These are phyloP conservation scores for Penicillium sp. DNA, from an alignment of 2,329 filamentous ascomycete genomes.

Conservation along the genomic window DNA sequence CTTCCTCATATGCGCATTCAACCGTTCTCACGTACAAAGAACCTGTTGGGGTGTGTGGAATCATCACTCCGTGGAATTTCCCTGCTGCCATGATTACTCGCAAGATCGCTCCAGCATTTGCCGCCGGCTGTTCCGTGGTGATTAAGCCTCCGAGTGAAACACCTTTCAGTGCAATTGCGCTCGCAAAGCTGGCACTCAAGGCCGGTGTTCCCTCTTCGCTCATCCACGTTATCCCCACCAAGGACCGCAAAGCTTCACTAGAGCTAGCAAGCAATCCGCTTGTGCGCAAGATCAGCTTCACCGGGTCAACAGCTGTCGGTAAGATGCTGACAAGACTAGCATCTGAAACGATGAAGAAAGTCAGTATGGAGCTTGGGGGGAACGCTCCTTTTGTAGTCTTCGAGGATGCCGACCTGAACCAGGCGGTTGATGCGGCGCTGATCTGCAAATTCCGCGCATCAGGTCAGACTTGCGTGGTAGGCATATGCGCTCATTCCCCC, in stretches of 20 bases:
- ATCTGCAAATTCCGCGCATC: conserved; percentile 34
- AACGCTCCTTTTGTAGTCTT: conserved; percentile 62
- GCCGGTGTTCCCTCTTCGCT: conserved; percentile 57
- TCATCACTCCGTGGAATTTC: conserved; percentile 68
- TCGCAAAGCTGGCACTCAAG: conserved; percentile 48
- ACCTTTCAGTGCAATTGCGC: conserved; percentile 51
- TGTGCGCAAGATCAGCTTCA: conserved; percentile 56
- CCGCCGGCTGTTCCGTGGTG: conserved; percentile 69
- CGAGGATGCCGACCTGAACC: conserved; percentile 57
- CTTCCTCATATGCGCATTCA: conserved; percentile 57
- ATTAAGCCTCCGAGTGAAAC: conserved; percentile 66
- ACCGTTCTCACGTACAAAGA: conserved; percentile 69
- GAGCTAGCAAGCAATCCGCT: conserved; percentile 54
- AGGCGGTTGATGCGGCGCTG: conserved; percentile 30
- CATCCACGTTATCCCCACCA: conserved; percentile 56
- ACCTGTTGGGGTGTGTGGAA: conserved; percentile 63
- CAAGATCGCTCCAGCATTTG: conserved; percentile 54
- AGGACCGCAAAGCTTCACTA: conserved; percentile 29
- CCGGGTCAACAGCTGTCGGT: conserved; percentile 55
- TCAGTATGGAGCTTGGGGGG: conserved; percentile 59
- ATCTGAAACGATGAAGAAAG: conserved; percentile 57
- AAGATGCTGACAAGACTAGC: conserved; percentile 59
- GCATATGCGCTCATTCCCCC: too few relatives aligned
- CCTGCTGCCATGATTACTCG: conserved; percentile 51
- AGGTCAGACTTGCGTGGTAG: conserved; percentile 35